phyloP scores from a whole-genome alignment of 2,329 filamentous ascomycete genomes.

The Scedosporium boydii region DNA sequence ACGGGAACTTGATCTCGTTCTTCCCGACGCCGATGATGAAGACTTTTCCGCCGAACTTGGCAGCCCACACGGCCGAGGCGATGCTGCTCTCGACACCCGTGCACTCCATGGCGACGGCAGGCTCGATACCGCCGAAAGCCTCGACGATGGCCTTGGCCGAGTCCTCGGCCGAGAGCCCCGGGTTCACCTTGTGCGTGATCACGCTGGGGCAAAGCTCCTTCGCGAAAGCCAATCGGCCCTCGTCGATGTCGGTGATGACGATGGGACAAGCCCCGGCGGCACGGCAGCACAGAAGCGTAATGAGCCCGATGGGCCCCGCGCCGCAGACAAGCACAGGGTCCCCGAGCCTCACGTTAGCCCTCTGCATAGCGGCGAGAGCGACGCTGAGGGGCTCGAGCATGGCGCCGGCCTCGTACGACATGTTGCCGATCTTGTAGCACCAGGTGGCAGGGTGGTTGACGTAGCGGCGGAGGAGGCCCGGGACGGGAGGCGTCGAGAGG shows the following conservation, averaged over 20 bases:
- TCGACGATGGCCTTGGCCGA: slow-evolving; percentile 58
- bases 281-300: slow-evolving; percentile 73
- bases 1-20: slow-evolving; percentile 91
- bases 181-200: slow-evolving; percentile 69
- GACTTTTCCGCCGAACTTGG: slow-evolving; percentile 93
- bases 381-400: slow-evolving; percentile 87
- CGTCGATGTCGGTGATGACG: slow-evolving; percentile 91
- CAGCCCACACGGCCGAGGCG: slow-evolving; percentile 74
- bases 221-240: slow-evolving; percentile 74
- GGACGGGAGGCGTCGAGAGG: slow-evolving; percentile 81
- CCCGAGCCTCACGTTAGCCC: slow-evolving; percentile 70
- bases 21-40: slow-evolving; percentile 94
- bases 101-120: slow-evolving; percentile 78
- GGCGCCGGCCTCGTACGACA: slow-evolving; percentile 86
- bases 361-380: slow-evolving; percentile 77
- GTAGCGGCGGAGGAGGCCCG: slow-evolving; percentile 80
- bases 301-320: slow-evolving; percentile 86
- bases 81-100: slow-evolving; percentile 91
- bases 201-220: slow-evolving; percentile 73
- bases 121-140: slow-evolving; percentile 69
- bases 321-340: slow-evolving; percentile 86
- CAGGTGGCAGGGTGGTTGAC: slow-evolving; percentile 90
- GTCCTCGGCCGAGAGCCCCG: slow-evolving; percentile 54
- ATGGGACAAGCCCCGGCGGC: slow-evolving; percentile 86
- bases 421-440: slow-evolving; percentile 92